Percentiles rank a stretch among this genome's conserved stretches.
Evolutionary conservation across 768 basidiomycete genomes (phyloP).

Genomic region (Pisolithus marmoratus): DNA sequence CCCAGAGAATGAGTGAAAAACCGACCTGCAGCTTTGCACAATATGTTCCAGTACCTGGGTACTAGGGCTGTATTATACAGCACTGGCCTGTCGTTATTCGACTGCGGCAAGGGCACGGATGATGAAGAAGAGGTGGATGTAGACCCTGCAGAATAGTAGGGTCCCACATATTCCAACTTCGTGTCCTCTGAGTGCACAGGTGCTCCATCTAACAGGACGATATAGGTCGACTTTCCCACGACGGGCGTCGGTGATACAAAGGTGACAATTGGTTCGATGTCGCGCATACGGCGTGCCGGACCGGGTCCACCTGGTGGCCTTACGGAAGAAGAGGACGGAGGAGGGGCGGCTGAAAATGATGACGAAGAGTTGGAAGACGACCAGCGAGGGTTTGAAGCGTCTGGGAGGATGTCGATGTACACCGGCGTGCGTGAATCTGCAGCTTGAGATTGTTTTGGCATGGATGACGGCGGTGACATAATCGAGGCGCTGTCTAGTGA

Average conservation of each 20-base stretch:
- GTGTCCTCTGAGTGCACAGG: constrained; percentile 50
- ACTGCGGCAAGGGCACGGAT: not conserved
- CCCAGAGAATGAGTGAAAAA: not conserved
- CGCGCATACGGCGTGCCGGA: constrained; percentile 46
- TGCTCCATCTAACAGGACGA: constrained; percentile 44
- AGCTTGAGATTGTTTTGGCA: constrained; percentile 16
- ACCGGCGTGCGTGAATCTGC: constrained; percentile 26
- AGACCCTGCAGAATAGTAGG: constrained; percentile 25
- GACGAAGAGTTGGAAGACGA: not conserved
- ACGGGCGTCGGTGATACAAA: constrained; percentile 47
- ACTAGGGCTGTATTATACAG: constrained; percentile 59
- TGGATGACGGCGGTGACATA: constrained; percentile 15
- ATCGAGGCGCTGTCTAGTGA: constrained; percentile 3
- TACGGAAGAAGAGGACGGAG: not conserved
- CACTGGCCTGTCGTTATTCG: constrained; percentile 24
- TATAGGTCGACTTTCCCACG: constrained; percentile 49
- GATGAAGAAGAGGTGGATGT: constrained; percentile 21
- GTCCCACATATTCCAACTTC: constrained; percentile 26
- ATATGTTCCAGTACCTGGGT: constrained; percentile 59
- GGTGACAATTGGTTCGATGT: constrained; percentile 65
- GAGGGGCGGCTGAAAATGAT: too few species aligned
- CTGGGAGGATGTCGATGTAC: constrained; percentile 28
- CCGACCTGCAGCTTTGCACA: constrained; percentile 52
- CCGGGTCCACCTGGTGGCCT: constrained; percentile 5
- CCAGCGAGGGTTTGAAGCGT: constrained; percentile 7